Percentiles rank a stretch among this genome's conserved stretches.
phyloP scores from a whole-genome alignment of 148 eudicot species.

The Dianthus caryophyllus region DNA sequence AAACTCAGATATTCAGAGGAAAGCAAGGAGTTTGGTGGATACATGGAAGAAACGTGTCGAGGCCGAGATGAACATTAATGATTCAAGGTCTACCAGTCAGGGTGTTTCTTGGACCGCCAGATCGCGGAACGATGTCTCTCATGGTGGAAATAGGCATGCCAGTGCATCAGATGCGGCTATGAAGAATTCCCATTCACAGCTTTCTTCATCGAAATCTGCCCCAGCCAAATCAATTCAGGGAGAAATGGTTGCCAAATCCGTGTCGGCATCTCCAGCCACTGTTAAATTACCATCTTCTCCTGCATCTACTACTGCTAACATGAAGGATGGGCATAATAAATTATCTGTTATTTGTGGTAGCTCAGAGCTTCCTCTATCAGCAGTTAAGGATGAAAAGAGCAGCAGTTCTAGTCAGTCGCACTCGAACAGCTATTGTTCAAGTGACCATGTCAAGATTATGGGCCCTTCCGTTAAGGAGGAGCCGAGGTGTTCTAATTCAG shows the following conservation, averaged over 20 bases:
- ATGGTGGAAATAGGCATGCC: constrained; percentile 36
- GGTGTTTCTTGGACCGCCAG: constrained; percentile 57
- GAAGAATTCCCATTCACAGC: constrained; percentile 42
- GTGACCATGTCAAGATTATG: constrained; percentile 47
- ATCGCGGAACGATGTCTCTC: constrained; percentile 54
- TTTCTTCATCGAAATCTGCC: constrained; percentile 46
- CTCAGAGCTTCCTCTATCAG: constrained; percentile 39
- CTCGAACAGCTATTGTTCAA: constrained; percentile 59
- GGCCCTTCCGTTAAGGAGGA: constrained; percentile 49
- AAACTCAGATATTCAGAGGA: constrained; percentile 86
- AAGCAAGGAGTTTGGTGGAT: constrained; percentile 82
- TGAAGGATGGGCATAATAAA: constrained; percentile 36
- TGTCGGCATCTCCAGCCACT: constrained; percentile 37
- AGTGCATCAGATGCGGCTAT: constrained; percentile 54
- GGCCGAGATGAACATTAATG: constrained; percentile 76
- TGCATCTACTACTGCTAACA: constrained; percentile 30
- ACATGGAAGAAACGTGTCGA: constrained; percentile 98
- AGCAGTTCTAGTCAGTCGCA: constrained; percentile 79
- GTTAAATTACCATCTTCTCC: constrained; percentile 35
- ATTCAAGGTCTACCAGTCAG: constrained; percentile 52
- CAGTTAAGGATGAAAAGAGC: constrained; percentile 54
- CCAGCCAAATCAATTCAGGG: constrained; percentile 43
- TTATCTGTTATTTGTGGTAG: constrained; percentile 20
- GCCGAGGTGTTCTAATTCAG: constrained; percentile 49
- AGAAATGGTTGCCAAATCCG: constrained; percentile 41